These are phyloP conservation scores for Aspergillus wentii DNA, from an alignment of 495 filamentous ascomycete species.

Conservation along the genomic window DNA sequence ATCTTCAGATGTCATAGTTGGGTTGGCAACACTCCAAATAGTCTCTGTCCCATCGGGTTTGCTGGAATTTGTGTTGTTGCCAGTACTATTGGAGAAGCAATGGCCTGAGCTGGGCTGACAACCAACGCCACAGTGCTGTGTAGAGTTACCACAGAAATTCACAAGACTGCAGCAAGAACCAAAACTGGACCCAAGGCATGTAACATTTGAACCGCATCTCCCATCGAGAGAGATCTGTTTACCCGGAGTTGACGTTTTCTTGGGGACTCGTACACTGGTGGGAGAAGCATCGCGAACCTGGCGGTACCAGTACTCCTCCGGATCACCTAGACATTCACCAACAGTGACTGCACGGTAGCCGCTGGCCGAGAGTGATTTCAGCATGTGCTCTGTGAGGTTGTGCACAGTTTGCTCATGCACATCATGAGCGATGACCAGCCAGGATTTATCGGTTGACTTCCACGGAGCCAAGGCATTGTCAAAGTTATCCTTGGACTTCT, in stretches of 20 bases:
- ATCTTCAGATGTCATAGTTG: neutral
- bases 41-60: neutral
- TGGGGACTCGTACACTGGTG: conserved; percentile 9
- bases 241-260: conserved; percentile 31
- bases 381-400: conserved; percentile 71
- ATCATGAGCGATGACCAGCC: conserved; percentile 73
- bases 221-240: conserved; percentile 45
- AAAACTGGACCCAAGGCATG: conserved; percentile 44
- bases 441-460: conserved; percentile 43
- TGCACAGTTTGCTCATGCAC: conserved; percentile 72
- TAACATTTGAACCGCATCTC: conserved; percentile 45
- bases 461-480: conserved; percentile 42
- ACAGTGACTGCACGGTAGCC: conserved; percentile 69
- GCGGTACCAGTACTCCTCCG: conserved; percentile 66
- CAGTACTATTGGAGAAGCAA: conserved; percentile 25
- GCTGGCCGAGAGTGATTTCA: conserved; percentile 48
- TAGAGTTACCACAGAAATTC: conserved; percentile 44
- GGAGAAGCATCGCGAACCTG: conserved; percentile 21
- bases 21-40: neutral
- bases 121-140: conserved; percentile 43
- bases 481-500: conserved; percentile 69
- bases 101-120: conserved; percentile 47
- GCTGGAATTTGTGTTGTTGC: no score
- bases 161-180: conserved; percentile 36
- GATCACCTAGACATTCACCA: conserved; percentile 71